Evolutionary conservation across 768 basidiomycete species (phyloP).

Genomic region (Panaeolus cyanescens): DNA sequence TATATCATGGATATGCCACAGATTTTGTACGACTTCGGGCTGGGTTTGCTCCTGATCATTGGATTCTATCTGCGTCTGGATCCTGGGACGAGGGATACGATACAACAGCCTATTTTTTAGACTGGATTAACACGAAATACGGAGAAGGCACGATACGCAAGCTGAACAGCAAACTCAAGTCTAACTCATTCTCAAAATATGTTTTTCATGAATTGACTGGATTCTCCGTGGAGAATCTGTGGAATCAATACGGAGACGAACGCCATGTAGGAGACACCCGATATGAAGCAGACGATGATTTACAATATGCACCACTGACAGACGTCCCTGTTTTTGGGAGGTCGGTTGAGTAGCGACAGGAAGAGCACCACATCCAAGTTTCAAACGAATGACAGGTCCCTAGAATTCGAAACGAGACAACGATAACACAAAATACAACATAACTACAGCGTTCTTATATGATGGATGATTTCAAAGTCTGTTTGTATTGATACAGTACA

Average conservation of each 20-base stretch:
- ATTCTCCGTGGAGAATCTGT: conserved; percentile 12
- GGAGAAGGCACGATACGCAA: conserved; percentile 6
- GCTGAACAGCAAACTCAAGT: conserved; percentile 3
- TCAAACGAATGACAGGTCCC: too few species aligned
- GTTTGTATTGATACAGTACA: conserved; percentile 2
- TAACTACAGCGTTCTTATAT: neutral
- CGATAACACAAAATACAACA: too few species aligned
- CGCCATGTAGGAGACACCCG: neutral
- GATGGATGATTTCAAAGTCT: neutral
- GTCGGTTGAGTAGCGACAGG: too few species aligned
- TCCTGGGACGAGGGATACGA: conserved; percentile 9
- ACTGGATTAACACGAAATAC: conserved; percentile 9
- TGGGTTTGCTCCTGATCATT: neutral
- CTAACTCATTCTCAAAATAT: neutral
- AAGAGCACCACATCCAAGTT: neutral
- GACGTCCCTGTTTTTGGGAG: too few species aligned
- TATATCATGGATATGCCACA: neutral
- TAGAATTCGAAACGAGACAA: too few species aligned
- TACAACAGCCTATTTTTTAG: conserved; percentile 10
- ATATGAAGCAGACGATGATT: neutral
- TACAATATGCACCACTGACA: neutral
- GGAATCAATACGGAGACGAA: conserved; percentile 8
- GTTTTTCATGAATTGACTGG: conserved; percentile 3
- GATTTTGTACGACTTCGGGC: neutral
- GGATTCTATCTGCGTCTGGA: neutral